Evolutionary conservation across 306 rosid species (phyloP).

Genomic region (Prunus mongolica): DNA sequence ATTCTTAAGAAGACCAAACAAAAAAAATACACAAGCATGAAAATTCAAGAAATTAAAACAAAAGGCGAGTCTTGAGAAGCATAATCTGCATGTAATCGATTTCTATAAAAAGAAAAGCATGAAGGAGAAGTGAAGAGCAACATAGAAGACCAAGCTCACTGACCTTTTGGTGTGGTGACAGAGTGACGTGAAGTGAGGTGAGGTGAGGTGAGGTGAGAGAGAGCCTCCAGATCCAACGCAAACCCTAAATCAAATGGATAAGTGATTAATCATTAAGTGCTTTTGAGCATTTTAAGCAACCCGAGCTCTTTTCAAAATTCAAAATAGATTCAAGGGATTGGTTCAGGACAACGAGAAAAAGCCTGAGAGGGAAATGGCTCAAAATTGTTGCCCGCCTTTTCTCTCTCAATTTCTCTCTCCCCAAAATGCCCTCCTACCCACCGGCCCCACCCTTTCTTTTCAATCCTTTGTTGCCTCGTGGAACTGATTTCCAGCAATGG

Average conservation of each 20-base stretch:
- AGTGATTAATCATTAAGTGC: neutral
- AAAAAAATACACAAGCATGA: neutral
- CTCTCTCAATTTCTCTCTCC: neutral
- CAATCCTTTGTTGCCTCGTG: neutral
- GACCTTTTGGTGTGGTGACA: neutral
- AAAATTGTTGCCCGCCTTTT: conserved; percentile 14
- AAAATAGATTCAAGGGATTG: neutral
- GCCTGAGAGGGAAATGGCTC: neutral
- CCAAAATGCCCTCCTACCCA: conserved; percentile 1
- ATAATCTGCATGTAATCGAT: conserved; percentile 1
- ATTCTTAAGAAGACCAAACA: neutral
- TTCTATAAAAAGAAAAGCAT: neutral
- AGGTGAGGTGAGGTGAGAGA: neutral
- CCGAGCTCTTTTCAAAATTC: conserved; percentile 6
- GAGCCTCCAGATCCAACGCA: neutral
- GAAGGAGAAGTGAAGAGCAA: neutral
- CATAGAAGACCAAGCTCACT: neutral
- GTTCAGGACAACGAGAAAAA: conserved; percentile 5
- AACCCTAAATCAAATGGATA: neutral
- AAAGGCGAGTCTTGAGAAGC: neutral
- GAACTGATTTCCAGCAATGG: neutral
- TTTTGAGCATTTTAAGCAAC: neutral
- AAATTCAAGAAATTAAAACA: neutral
- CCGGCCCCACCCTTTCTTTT: neutral
- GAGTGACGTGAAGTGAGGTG: neutral